Base-by-base conservation (phyloP, 1,139 yeast genomes). In the Protomyces lactucae-debilis region DNA sequence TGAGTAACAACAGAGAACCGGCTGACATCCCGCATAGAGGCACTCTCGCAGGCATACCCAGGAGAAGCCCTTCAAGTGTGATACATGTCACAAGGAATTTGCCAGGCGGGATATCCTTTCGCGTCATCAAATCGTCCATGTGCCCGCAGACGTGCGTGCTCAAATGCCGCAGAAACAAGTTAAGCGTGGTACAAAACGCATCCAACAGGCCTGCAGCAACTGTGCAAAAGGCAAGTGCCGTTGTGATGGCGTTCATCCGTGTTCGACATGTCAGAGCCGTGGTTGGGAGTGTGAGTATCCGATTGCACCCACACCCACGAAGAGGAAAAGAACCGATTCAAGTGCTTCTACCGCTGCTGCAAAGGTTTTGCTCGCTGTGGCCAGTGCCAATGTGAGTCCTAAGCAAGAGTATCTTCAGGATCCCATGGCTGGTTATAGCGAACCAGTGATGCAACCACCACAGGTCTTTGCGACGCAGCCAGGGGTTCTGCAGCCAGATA, bases 171-270 rank as follows among this genome's bases (percentile, higher is more conserved):
- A 59, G 18, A 59, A 59, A 32, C 53, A 55, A 40, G 57, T 52
- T 16, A 59, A 59, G 52, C 28, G 63, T 16, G 63, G 63, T 32
- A 43, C 63, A 16, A 59, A 59, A 16, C 63, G 63, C 18, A 57
- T 59, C 3, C 63, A 59, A 21, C 63, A 59, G 10, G 63, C 63
- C 32, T 59, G 63, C 36, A 59, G 52, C 23, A 52, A 59, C 25
- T 59, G 63, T 45, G 63, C 63, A 52, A 59, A 52, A 21, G 63
- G 63, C 43, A 59, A 59, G 35, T 59, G 63, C 36, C 32, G 63
- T 10, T 59, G 63, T 36, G 63, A 59, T n/a, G 63, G 63, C 40
- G 63, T 40, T 8, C 52, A 52, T 2, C 63, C 63, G 25, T 59
- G 63, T 52, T 59, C 63, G 5, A 59, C 63, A 8, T 59, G 63